phyloP scores from a whole-genome alignment of 768 basidiomycete genomes.

The Leccinum longicurvipes region DNA sequence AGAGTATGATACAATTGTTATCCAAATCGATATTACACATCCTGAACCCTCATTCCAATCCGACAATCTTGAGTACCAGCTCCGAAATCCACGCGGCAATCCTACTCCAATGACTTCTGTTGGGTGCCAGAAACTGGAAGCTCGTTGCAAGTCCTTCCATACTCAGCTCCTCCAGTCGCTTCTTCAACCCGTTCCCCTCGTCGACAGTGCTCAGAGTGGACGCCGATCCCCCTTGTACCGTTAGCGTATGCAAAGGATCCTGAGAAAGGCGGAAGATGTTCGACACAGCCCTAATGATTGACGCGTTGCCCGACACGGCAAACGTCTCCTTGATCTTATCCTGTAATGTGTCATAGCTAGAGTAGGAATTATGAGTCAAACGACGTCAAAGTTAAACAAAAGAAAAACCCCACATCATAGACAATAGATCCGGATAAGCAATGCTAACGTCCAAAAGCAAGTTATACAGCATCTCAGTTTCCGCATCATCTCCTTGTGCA shows the following conservation, averaged over 20 bases:
- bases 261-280: constrained; percentile 70
- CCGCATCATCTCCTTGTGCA: constrained; percentile 75
- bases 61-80: constrained; percentile 50
- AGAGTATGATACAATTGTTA: constrained; percentile 5
- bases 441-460: constrained; percentile 69
- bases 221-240: constrained; percentile 48
- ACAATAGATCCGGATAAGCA: constrained; percentile 67
- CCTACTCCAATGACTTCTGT: constrained; percentile 52
- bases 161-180: constrained; percentile 59
- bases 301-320: constrained; percentile 65
- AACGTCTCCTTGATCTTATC: constrained; percentile 74
- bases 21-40: constrained; percentile 21
- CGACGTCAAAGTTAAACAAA: background rate
- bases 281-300: constrained; percentile 69
- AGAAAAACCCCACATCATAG: constrained; percentile 59
- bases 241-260: constrained; percentile 43
- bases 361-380: constrained; percentile 4
- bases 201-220: constrained; percentile 66
- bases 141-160: constrained; percentile 76
- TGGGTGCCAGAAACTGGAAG: constrained; percentile 64
- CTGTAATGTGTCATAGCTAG: constrained; percentile 72
- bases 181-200: constrained; percentile 46
- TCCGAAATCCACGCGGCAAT: constrained; percentile 77
- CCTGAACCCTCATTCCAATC: constrained; percentile 26
- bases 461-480: constrained; percentile 77